Percentiles rank a stretch among this genome's conserved stretches.
These are phyloP conservation scores for Cryphonectria nitschkei DNA, from an alignment of 2,329 filamentous ascomycete genomes.

Conservation along the genomic window DNA sequence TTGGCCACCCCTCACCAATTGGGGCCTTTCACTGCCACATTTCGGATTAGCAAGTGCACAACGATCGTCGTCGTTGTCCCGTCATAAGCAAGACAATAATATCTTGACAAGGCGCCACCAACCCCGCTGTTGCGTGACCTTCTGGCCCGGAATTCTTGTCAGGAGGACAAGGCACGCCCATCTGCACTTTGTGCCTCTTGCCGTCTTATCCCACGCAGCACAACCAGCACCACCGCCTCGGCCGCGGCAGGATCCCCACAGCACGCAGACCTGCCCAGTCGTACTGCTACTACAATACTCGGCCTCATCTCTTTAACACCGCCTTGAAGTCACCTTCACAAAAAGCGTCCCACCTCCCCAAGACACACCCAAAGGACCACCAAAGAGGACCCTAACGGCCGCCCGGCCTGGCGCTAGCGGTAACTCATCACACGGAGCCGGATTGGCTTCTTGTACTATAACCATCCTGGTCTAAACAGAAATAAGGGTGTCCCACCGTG, in stretches of 20 bases:
- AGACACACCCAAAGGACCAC: conserved; percentile 5
- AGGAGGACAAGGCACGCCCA: conserved; percentile 27
- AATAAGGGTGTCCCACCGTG: neutral
- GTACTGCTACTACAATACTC: conserved; percentile 11
- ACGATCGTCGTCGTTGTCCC: conserved; percentile 15
- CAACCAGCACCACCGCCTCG: neutral
- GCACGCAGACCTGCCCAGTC: conserved; percentile 2
- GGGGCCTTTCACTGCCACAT: neutral
- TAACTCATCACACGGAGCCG: conserved; percentile 23
- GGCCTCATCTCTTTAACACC: conserved; percentile 20
- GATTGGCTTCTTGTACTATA: conserved; percentile 13
- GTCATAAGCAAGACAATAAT: conserved; percentile 12
- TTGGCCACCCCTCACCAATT: neutral
- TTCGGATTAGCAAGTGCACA: conserved; percentile 8
- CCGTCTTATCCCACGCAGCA: neutral
- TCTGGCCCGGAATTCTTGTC: conserved; percentile 19
- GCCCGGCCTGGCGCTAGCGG: conserved; percentile 24
- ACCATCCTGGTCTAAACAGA: conserved; percentile 6
- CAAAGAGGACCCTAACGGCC: conserved; percentile 15
- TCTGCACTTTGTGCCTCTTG: conserved; percentile 15
- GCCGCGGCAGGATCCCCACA: conserved; percentile 20
- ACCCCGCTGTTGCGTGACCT: conserved; percentile 19
- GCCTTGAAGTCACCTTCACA: conserved; percentile 7
- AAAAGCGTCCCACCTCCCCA: neutral
- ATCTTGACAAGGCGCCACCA: conserved; percentile 15